Conservation (phyloP, 129 eudicot species). For the Daucus carota region DH1_v3.0 NC_030381.2:47758001-47758500, state of each 20-base stretch:
- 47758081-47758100: neutral
- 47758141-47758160: conserved; percentile 26
- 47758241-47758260: conserved; percentile 28
- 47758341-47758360: conserved; percentile 21
- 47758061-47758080: neutral
- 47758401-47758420: conserved; percentile 59
- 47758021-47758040: neutral
- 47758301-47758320: conserved; percentile 37
- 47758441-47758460: conserved; percentile 45
- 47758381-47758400: conserved; percentile 36
- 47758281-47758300: conserved; percentile 30
- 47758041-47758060: neutral
- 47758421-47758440: conserved; percentile 74
- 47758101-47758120: neutral
- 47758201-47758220: conserved; percentile 20
- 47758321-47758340: conserved; percentile 19
- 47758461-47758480: conserved; percentile 28
- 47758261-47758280: conserved; percentile 33
- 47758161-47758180: conserved; percentile 18
- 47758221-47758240: conserved; percentile 25
- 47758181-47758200: conserved; percentile 23
- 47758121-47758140: neutral
- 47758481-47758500: conserved; percentile 23
- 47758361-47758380: conserved; percentile 37
- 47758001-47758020: neutral